A percentile compares a stretch with the other conserved stretches of the same genome.
These are phyloP conservation scores for Calocera cornea DNA, from an alignment of 768 basidiomycete species.

Conservation along the genomic window DNA sequence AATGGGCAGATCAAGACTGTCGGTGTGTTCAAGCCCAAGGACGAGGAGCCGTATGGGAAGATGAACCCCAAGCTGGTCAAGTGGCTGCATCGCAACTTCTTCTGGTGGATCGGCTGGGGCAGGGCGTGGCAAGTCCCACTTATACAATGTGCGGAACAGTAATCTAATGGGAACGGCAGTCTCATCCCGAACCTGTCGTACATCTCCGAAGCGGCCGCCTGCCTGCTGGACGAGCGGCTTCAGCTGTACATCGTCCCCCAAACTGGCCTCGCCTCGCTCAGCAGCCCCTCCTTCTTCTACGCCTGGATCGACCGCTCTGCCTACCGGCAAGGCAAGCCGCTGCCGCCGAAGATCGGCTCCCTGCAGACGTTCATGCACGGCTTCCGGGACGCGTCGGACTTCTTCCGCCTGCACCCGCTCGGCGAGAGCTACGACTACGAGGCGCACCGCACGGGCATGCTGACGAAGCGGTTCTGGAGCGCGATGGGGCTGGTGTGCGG, in stretches of 20 bases:
- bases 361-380: conserved; percentile 83
- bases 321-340: conserved; percentile 64
- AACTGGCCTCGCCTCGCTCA: conserved; percentile 69
- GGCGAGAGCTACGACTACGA: conserved; percentile 42
- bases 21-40: conserved; percentile 82
- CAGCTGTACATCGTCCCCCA: conserved; percentile 70
- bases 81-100: conserved; percentile 78
- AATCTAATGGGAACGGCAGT: conserved; percentile 18
- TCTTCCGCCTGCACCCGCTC: not conserved
- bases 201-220: conserved; percentile 81
- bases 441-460: conserved; percentile 54
- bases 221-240: conserved; percentile 61
- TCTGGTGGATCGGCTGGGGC: conserved; percentile 84
- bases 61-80: conserved; percentile 88
- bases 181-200: conserved; percentile 88
- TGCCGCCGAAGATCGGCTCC: conserved; percentile 82
- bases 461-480: conserved; percentile 51
- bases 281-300: conserved; percentile 85
- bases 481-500: conserved; percentile 75
- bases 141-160: not conserved
- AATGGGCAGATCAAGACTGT: conserved; percentile 66
- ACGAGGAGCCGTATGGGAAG: conserved; percentile 64
- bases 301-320: conserved; percentile 68
- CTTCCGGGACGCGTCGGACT: conserved; percentile 42
- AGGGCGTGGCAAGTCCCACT: conserved; percentile 36